Percentiles rank a stretch among this genome's conserved stretches.
Evolutionary conservation across 2,329 filamentous ascomycete species (phyloP).

Genomic region (Colletotrichum tropicicola): DNA sequence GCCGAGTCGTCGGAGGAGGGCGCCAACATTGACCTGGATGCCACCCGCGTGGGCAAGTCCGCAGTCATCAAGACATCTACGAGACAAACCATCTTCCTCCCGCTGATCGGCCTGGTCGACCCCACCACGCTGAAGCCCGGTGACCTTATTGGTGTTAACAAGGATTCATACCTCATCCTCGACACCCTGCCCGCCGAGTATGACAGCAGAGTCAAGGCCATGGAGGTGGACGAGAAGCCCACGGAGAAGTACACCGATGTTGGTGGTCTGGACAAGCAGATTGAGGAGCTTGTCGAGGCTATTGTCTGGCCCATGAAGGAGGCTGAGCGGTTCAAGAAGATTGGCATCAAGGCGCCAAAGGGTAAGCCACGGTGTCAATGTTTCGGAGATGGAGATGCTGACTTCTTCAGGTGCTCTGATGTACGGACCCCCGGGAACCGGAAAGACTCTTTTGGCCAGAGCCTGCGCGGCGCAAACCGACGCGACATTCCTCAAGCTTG

Average conservation of each 20-base stretch:
- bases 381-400: too few species aligned
- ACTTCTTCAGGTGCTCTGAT: slow-evolving; percentile 83
- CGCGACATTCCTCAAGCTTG: slow-evolving; percentile 97
- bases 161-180: slow-evolving; percentile 96
- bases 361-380: too few species aligned
- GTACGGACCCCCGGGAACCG: slow-evolving; percentile 93
- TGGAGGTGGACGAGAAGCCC: slow-evolving; percentile 99
- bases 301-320: slow-evolving; percentile 99
- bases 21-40: slow-evolving; percentile 97
- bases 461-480: slow-evolving; percentile 98
- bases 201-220: slow-evolving; percentile 98
- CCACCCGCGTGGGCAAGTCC: slow-evolving; percentile 95
- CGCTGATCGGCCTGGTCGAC: slow-evolving; percentile 95
- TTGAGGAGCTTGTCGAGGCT: slow-evolving; percentile 97
- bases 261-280: slow-evolving; percentile 97
- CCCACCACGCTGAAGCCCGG: slow-evolving; percentile 94
- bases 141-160: slow-evolving; percentile 98
- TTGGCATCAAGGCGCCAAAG: slow-evolving; percentile 99
- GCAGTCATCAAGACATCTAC: slow-evolving; percentile 99
- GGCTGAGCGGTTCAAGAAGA: slow-evolving; percentile 98
- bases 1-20: slow-evolving; percentile 97
- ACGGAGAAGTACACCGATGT: slow-evolving; percentile 99
- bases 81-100: slow-evolving; percentile 97
- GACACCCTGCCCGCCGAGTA: slow-evolving; percentile 98
- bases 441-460: slow-evolving; percentile 91